Base-by-base conservation (phyloP, 1,284 basidiomycete genomes). In the Ceratobasidium sp. region DNA sequence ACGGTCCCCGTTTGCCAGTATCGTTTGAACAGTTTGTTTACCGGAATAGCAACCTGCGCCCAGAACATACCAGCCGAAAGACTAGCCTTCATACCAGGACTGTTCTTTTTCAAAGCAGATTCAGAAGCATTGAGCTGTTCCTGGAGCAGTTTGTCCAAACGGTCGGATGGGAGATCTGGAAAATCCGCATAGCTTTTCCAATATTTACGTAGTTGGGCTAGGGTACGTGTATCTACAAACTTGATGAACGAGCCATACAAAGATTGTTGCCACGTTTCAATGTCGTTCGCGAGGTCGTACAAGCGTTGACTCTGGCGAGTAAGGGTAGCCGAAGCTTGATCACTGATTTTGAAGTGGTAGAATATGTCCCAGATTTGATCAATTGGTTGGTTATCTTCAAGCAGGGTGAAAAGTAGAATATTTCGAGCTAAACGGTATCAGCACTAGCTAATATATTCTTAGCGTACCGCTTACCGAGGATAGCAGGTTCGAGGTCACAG, bases 401-500 rank as follows among this genome's bases (percentile, higher is more conserved):
- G 51, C n/a, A 71, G 28, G 33, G 69, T 28, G 55, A 71, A 71
- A 3, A 71, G 55, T 15, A 71, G 69, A n/a, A 60, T 60, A 20
- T 71, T 71, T 10, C 69, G 51, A 42, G 69, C 69, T 71, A 46
- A 60, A 26, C 20, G 7, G 7, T 51, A 51, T 51, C 20, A 51
- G 49, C 20, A 13, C 49, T 20, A 51, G 49, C 20, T 20, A 40
- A 28, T 15, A 51, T 51, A 51, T 51, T 1, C 49, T 51, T 51
- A 6, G 2, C 20, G 7, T 15, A 51, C 56, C 20, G 78, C 82
- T 53, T 78, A 90, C 91, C 90, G 20, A 92, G 82, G 0, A 91
- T 84, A 0, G 87, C 91, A 2, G 90, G 87, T 53, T 92, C 90
- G n/a, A 86, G 80, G 82, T 92, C 91, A 77, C 89, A 90, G 78